phyloP scores from a whole-genome alignment of 2,329 filamentous ascomycete species.

The Metarhizium robertsii region DNA sequence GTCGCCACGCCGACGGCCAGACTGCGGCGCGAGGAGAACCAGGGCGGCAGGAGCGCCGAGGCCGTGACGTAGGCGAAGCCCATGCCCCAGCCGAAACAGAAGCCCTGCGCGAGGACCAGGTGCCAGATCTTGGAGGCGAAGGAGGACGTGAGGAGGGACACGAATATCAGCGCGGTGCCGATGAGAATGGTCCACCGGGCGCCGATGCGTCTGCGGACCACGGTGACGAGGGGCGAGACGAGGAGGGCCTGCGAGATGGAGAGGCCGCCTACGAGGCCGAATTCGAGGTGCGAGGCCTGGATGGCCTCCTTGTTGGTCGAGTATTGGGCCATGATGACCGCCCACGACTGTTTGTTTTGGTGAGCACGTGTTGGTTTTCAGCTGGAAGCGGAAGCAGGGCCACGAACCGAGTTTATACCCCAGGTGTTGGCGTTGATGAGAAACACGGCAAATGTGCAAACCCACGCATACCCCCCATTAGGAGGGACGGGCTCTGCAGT shows the following conservation, averaged over 20 bases:
- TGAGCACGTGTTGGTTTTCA: not conserved
- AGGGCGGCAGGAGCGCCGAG: conserved; percentile 49
- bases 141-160: conserved; percentile 41
- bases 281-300: conserved; percentile 41
- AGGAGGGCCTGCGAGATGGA: conserved; percentile 35
- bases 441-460: conserved; percentile 21
- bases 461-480: conserved; percentile 45
- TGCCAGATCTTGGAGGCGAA: conserved; percentile 48
- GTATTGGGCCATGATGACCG: conserved; percentile 49
- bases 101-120: conserved; percentile 48
- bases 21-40: conserved; percentile 46
- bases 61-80: conserved; percentile 49
- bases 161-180: conserved; percentile 41
- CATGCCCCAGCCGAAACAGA: conserved; percentile 52
- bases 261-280: conserved; percentile 50
- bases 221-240: conserved; percentile 29
- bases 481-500: not conserved
- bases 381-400: not conserved
- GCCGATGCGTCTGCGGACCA: conserved; percentile 19
- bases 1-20: conserved; percentile 49
- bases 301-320: conserved; percentile 40
- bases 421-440: conserved; percentile 28
- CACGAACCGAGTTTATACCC: conserved; percentile 28
- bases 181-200: conserved; percentile 33
- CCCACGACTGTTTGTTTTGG: conserved; percentile 29